Evolutionary conservation across 1,139 yeast species (phyloP), one percentile per base, ranked within the genome.

Genomic region (Yamadazyma diospyri): DNA sequence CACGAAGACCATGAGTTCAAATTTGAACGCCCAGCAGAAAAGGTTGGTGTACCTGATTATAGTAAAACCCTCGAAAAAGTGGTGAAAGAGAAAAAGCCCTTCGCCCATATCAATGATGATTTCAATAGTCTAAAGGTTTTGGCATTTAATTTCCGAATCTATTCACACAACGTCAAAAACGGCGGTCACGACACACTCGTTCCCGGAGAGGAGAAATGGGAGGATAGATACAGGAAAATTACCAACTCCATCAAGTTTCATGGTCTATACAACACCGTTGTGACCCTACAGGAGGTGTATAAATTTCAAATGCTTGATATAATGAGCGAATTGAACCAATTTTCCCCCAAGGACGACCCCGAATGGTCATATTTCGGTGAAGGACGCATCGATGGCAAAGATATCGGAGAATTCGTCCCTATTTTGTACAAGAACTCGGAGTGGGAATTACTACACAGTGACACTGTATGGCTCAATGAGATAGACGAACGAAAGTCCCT

Each of bases 141-240:
- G 5, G 51, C 55, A 1, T 30, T 61, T 4, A 37, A 35, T 12
- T 60, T 64, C 42, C 50, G 69, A 21, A 51, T 64, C 14, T 64
- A 64, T 40, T 57, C 67, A 5, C 70, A 64, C 37, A 64, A 64
- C 42, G 53, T 64, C 29, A 61, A 60, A 35, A 63, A 61, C 39
- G 68, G 65, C 3, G 64, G 58, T 10, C 55, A 53, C 34, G 48
- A 43, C 5, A 36, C 33, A 6, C 45, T 61, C 13, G 58, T 43
- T 4, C 44, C 52, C 1, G 68, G 66, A 2, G 70, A 64, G 40
- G 47, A 42, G 29, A 42, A 47, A 4, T 64, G 70, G 70, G 35
- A 31, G 5, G 45, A 51, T 10, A 44, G 70, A 25, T 46, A 41
- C 24, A 42, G 46, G 15, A 49, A 50, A 11, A 46, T 64, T 13